A percentile compares a stretch with the other conserved stretches of the same genome.
Conservation (phyloP, 768 basidiomycete species). For the Mrakia blollopis region DNA sequence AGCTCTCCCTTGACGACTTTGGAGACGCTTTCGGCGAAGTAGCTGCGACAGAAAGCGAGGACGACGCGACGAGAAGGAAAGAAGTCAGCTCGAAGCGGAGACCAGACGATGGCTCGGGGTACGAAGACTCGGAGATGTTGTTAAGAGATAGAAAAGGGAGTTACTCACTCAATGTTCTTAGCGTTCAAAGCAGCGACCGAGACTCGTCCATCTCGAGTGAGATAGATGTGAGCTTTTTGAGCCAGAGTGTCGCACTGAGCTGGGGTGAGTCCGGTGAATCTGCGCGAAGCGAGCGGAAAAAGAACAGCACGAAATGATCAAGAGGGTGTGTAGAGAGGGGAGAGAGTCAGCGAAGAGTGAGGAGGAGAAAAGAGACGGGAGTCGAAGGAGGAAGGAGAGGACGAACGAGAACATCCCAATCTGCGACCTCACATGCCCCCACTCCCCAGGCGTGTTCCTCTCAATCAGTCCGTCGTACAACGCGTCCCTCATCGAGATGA, state of each 20-base stretch:
- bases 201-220: constrained; percentile 50
- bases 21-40: constrained; percentile 83
- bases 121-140: not conserved
- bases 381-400: not conserved
- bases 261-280: constrained; percentile 75
- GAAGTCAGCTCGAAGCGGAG: not conserved
- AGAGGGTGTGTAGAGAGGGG: no score
- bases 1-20: constrained; percentile 72
- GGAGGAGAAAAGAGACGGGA: not conserved
- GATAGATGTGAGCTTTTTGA: constrained; percentile 74
- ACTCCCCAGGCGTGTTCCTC: constrained; percentile 79
- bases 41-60: not conserved
- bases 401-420: constrained; percentile 23
- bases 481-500: constrained; percentile 85
- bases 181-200: constrained; percentile 88
- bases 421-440: constrained; percentile 86
- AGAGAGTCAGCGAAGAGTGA: not conserved
- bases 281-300: constrained; percentile 44
- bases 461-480: constrained; percentile 62
- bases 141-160: not conserved
- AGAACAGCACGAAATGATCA: not conserved
- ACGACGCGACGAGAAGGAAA: no score
- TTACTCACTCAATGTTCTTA: constrained; percentile 62
- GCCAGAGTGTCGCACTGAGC: constrained; percentile 76
- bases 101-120: not conserved